Conservation (phyloP, 2,329 filamentous ascomycete species). For the Hirsutella thompsonii region DNA sequence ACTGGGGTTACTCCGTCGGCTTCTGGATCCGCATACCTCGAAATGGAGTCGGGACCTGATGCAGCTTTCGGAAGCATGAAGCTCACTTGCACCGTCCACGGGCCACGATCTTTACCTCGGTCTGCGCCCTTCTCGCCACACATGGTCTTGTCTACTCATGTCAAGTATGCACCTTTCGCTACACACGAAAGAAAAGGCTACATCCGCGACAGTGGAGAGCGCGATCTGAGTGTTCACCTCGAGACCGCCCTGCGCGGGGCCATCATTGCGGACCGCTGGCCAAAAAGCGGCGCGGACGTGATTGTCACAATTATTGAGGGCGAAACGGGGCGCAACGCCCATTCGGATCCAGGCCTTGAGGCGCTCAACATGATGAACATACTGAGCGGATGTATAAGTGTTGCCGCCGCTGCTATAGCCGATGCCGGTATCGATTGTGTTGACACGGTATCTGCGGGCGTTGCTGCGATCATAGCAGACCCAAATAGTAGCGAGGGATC, state of each 20-base stretch:
- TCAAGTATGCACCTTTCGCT: constrained; percentile 95
- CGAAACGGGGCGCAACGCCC: constrained; percentile 59
- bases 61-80: constrained; percentile 59
- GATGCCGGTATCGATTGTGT: constrained; percentile 96
- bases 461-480: constrained; percentile 60
- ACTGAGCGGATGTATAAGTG: constrained; percentile 82
- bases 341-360: constrained; percentile 37
- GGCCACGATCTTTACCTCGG: constrained; percentile 77
- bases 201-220: constrained; percentile 71
- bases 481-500: constrained; percentile 19
- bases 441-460: constrained; percentile 77
- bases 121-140: constrained; percentile 88
- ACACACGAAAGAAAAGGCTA: constrained; percentile 73
- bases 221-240: constrained; percentile 80
- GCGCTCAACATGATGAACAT: constrained; percentile 88
- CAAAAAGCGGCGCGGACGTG: constrained; percentile 96
- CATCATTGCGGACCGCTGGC: constrained; percentile 88
- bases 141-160: constrained; percentile 79
- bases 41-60: constrained; percentile 39
- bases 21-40: constrained; percentile 82
- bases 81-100: constrained; percentile 85
- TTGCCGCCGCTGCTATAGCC: constrained; percentile 80
- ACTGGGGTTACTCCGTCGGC: constrained; percentile 88
- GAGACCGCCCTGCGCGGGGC: constrained; percentile 83
- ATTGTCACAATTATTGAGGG: constrained; percentile 88